Evolutionary conservation across 352 stramenopile genomes (phyloP), one percentile per base, ranked within the genome.

Genomic region (Globisporangium cederbergense): DNA sequence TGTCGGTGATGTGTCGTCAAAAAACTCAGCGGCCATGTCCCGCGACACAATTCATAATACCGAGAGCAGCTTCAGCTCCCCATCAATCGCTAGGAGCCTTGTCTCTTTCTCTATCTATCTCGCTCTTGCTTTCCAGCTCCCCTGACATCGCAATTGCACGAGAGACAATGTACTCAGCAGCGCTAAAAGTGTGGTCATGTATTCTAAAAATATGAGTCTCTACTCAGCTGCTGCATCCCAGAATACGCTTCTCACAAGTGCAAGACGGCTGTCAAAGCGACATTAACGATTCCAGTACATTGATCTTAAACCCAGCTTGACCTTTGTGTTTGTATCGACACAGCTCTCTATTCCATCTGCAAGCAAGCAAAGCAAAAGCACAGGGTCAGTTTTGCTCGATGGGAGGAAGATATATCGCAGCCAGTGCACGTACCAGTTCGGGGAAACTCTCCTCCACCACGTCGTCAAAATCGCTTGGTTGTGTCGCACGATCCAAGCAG

Each of bases 371-470:
- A 47, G 34, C 45, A 56, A 3, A 25, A 38, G 4, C 20, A 40
- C 43, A 42, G 14, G 10, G 28, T 58, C 18, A 54, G n/a, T n/a
- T 47, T 32, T 2, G 42, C 32, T 62, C 3, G 8, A 18, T 8
- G n/a, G n/a, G 11, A 6, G 11, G 25, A 8, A 57, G 6, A 40
- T 30, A 40, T 30, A 45, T 20, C 25, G 46, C 0, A 1, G 32
- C 7, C 32, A 36, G 28, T 38, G 10, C 22, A 56, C 66, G 42
- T 54, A 86, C 71, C 56, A 89, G 32, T 53, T 79, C 65, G 20
- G 79, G 72, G 47, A 68, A 89, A 20, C 61, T 51, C 52, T 81
- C 43, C 18, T 69, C 67, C 30, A 89, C 72, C 10, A 81, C 64
- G 28, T 67, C 68, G 54, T 89, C 79, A 57, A 77, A 77, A 54